Base-by-base conservation (phyloP, 2,329 filamentous ascomycete species). In the Epichloe hybrida region DNA sequence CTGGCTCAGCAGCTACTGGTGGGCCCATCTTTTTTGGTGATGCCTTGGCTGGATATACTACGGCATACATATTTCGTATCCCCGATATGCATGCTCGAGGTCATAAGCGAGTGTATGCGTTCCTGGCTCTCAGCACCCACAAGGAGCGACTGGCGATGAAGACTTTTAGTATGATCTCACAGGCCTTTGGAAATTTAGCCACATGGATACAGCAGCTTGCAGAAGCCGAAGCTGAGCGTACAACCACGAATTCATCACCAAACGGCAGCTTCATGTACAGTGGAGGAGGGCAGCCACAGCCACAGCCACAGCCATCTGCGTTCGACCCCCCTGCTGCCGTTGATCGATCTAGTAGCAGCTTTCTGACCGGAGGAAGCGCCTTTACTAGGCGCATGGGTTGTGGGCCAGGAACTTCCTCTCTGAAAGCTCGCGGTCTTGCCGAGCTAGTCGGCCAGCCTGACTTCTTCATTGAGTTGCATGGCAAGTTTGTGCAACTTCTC, bases 1-100 rank as follows among this genome's bases (percentile, higher is more conserved):
- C 76, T 54, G 69, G 76, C 50, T 69, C 76, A 38, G 71, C 79
- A 15, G 72, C 75, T 1, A 79, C 79, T 3, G 81, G 80, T 3
- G 81, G 81, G 0, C 80, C 81, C 34, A 82, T 85, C 49, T 83
- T 85, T 27, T 84, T 85, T 53, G 81, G 81, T 34, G 81, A 85
- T 58, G 73, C 79, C 1, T 62, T 76, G 0, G 76, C 80, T 1
- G 81, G 81, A 34, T 84, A 83, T 64, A 85, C 81, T 0, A 85
- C 81, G 0, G 81, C 81, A 13, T 84, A 83, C 63, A 81, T 84
- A 55, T 85, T 85, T 60, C 80, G 81, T 27, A 81, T 85, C 41
- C 77, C 81, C 6, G 81, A 85, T 60, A 71, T 83, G 37, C 80
- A 83, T 55, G 81, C 81, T 13, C 77, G 81, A 12, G 81, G 81